These are phyloP conservation scores for Phytophthora pseudosyringae DNA, from an alignment of 352 stramenopile species.

Conservation along the genomic window DNA sequence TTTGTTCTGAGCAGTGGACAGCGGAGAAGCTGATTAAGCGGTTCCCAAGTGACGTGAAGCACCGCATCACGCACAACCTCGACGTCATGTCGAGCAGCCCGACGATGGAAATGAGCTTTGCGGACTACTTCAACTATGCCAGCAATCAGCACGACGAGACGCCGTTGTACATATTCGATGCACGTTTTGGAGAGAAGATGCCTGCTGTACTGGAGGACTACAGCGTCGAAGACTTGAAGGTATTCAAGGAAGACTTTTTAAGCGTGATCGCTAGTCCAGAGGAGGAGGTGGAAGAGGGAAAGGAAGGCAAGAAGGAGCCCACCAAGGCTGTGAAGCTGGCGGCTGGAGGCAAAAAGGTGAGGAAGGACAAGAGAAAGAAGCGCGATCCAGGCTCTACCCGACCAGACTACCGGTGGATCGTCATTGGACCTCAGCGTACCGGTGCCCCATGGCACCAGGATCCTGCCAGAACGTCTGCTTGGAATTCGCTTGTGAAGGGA, in stretches of 20 bases:
- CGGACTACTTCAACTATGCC: slow-evolving; percentile 74
- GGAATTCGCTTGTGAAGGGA: slow-evolving; percentile 95
- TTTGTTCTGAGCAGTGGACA: slow-evolving; percentile 63
- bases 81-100: slow-evolving; percentile 61
- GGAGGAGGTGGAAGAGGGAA: slow-evolving; percentile 30
- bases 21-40: slow-evolving; percentile 61
- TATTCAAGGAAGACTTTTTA: slow-evolving; percentile 85
- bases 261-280: slow-evolving; percentile 37
- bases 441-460: slow-evolving; percentile 97
- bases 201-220: slow-evolving; percentile 76
- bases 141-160: slow-evolving; percentile 81
- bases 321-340: slow-evolving; percentile 38
- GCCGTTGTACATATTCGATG: slow-evolving; percentile 89
- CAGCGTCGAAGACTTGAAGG: slow-evolving; percentile 55
- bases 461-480: slow-evolving; percentile 95
- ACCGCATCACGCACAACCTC: slow-evolving; percentile 84
- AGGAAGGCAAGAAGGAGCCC: slow-evolving; percentile 12
- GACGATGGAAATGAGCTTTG: slow-evolving; percentile 80
- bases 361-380: slow-evolving; percentile 51
- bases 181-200: slow-evolving; percentile 85
- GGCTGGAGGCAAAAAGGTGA: slow-evolving; percentile 44
- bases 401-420: slow-evolving; percentile 84
- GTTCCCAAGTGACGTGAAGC: slow-evolving; percentile 56
- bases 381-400: slow-evolving; percentile 36
- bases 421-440: slow-evolving; percentile 82